Percentiles rank a stretch among this genome's conserved stretches.
Evolutionary conservation across 2,329 filamentous ascomycete genomes (phyloP).

Genomic region (Botrytis hyacinthi): DNA sequence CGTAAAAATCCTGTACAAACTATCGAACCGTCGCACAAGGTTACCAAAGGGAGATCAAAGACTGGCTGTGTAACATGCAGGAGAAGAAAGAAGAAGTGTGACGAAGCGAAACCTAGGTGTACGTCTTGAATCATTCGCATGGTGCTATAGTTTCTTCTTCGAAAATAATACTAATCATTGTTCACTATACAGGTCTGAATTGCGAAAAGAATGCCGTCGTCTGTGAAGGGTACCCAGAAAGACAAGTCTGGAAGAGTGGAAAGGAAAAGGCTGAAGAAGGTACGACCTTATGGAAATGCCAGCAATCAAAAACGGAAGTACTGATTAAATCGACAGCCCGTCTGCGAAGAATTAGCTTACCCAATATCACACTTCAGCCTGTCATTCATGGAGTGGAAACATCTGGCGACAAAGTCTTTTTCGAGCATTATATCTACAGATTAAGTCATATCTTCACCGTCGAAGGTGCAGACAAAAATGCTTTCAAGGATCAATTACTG

Average conservation of each 20-base stretch:
- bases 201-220: conserved; percentile 92
- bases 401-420: conserved; percentile 73
- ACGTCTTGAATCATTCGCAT: conserved; percentile 39
- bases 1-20: conserved; percentile 69
- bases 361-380: conserved; percentile 56
- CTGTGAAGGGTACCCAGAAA: conserved; percentile 86
- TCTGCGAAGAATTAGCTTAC: conserved; percentile 49
- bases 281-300: conserved; percentile 39
- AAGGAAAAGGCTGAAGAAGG: conserved; percentile 70
- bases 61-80: conserved; percentile 67
- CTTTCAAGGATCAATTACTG: conserved; percentile 80
- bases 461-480: conserved; percentile 73
- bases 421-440: conserved; percentile 78
- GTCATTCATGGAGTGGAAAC: conserved; percentile 82
- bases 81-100: conserved; percentile 70
- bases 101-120: conserved; percentile 67
- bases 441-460: conserved; percentile 80
- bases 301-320: conserved; percentile 28
- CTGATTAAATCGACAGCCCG: conserved; percentile 46
- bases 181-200: conserved; percentile 61
- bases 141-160: conserved; percentile 20
- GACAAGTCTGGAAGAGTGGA: conserved; percentile 83
- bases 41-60: conserved; percentile 73
- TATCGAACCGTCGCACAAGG: conserved; percentile 58
- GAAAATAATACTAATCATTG: neutral